phyloP scores from a whole-genome alignment of 2,329 filamentous ascomycete species.

The Aspergillus pseudoglaucus region DNA sequence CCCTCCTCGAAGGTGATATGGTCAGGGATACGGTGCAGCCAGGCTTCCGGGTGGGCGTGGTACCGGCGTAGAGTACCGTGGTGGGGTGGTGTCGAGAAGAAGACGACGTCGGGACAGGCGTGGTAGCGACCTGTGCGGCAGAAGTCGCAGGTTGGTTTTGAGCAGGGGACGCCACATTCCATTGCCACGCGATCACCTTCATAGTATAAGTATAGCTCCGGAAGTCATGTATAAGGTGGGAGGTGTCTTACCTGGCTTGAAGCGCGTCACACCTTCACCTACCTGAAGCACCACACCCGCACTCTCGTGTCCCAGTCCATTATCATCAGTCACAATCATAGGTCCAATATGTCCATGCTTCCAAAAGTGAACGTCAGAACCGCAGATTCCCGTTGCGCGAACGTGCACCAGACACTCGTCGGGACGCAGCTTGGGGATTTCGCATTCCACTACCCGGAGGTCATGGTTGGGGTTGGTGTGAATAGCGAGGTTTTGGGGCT shows the following conservation, averaged over 20 bases:
- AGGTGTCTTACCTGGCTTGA: constrained; percentile 10
- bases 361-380: constrained; percentile 16
- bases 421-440: constrained; percentile 9
- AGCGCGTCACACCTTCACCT: constrained; percentile 10
- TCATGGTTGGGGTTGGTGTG: constrained; percentile 13
- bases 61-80: constrained; percentile 14
- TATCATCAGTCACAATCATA: constrained; percentile 14
- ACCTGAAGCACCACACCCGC: constrained; percentile 12
- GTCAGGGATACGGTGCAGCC: constrained; percentile 12
- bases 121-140: constrained; percentile 14
- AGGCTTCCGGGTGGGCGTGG: constrained; percentile 13
- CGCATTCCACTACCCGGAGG: constrained; percentile 13
- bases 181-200: constrained; percentile 13
- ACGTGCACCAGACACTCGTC: constrained; percentile 12
- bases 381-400: constrained; percentile 13
- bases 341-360: constrained; percentile 13
- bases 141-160: constrained; percentile 11
- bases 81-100: constrained; percentile 15
- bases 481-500: constrained; percentile 12
- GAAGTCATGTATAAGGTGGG: neutral
- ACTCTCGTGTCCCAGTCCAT: constrained; percentile 16
- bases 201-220: neutral
- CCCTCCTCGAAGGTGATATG: constrained; percentile 13
- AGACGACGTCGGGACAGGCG: constrained; percentile 13
- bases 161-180: constrained; percentile 15